These are phyloP conservation scores for Blepharisma stoltei DNA, from an alignment of 73 alveolate species.

Conservation along the genomic window DNA sequence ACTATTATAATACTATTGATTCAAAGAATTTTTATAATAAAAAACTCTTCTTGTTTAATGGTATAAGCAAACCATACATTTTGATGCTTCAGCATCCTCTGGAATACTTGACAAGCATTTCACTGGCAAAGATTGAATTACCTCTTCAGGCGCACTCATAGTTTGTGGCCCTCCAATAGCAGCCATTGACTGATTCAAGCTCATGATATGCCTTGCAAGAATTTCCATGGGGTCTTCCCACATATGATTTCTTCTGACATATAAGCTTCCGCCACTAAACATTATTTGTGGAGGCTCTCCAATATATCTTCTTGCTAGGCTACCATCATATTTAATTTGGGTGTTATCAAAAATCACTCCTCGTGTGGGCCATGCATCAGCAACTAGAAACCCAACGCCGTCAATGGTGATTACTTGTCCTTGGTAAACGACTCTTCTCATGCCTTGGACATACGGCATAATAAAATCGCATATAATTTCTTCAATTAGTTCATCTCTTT, in stretches of 20 bases:
- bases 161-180: slow-evolving; percentile 9
- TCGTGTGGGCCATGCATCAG: background rate
- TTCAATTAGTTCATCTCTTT: background rate
- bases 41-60: too few species aligned
- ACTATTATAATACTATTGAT: too few species aligned
- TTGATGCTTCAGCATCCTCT: slow-evolving; percentile 21
- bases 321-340: background rate
- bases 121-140: background rate
- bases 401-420: background rate
- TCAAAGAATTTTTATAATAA: too few species aligned
- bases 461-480: background rate
- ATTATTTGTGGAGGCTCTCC: background rate
- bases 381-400: slow-evolving; percentile 10
- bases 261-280: background rate
- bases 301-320: background rate
- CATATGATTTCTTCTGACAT: slow-evolving; percentile 6
- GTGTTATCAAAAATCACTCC: slow-evolving; percentile 16
- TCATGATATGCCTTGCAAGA: background rate
- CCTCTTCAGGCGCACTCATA: background rate
- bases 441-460: slow-evolving; percentile 12
- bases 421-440: background rate
- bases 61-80: slow-evolving; percentile 37
- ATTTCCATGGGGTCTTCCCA: slow-evolving; percentile 3
- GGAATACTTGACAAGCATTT: background rate
- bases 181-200: background rate